Evolutionary conservation across 805 yeast genomes (phyloP).

Genomic region (Priceomyces fermenticarens): DNA sequence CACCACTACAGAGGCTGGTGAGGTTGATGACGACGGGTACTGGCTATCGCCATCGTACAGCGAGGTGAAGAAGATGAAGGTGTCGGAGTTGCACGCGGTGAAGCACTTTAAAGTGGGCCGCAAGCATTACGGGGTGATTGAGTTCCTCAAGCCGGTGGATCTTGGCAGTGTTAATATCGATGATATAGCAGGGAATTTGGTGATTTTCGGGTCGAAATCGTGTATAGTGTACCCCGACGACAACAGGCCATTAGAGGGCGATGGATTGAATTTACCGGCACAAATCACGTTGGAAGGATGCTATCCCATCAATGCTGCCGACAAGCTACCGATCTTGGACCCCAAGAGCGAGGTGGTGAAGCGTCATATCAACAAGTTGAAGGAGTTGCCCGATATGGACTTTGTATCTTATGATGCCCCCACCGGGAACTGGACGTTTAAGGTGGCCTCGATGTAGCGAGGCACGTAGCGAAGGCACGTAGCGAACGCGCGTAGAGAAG

Average conservation of each 20-base stretch:
- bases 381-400: conserved; percentile 53
- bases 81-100: conserved; percentile 64
- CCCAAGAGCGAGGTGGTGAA: conserved; percentile 68
- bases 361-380: conserved; percentile 66
- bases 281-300: conserved; percentile 73
- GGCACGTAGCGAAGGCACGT: too few relatives aligned
- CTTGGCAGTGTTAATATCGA: conserved; percentile 62
- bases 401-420: conserved; percentile 77
- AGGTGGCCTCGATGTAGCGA: conserved; percentile 37
- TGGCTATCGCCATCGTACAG: conserved; percentile 80
- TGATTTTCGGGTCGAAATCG: conserved; percentile 57
- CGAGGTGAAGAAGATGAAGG: conserved; percentile 55
- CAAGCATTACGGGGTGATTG: conserved; percentile 69
- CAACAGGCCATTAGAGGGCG: conserved; percentile 62
- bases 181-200: conserved; percentile 62
- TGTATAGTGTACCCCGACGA: conserved; percentile 73
- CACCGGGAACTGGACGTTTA: conserved; percentile 70
- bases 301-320: conserved; percentile 73
- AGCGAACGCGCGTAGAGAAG: too few relatives aligned
- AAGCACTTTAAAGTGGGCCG: conserved; percentile 74
- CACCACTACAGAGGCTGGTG: conserved; percentile 13
- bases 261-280: conserved; percentile 79
- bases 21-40: conserved; percentile 69
- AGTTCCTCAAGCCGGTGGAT: conserved; percentile 80
- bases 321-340: conserved; percentile 71